phyloP scores from a whole-genome alignment of 148 eudicot genomes.

The Fagopyrum tataricum region DNA sequence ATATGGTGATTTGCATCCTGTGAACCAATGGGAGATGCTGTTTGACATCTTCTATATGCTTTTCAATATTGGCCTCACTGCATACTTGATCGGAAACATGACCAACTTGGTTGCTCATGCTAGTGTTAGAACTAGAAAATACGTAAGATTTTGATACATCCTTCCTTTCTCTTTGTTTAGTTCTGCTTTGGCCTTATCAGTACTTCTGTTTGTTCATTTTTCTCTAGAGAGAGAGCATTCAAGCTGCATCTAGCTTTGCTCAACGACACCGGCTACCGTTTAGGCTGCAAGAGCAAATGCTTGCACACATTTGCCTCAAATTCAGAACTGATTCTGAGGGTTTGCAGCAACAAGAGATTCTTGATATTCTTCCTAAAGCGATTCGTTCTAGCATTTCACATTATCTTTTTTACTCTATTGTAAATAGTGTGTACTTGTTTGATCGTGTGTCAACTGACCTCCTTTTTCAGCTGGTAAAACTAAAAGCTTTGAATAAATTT shows the following conservation, averaged over 20 bases:
- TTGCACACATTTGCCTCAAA: conserved; percentile 71
- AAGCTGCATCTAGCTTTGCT: conserved; percentile 82
- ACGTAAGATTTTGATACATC: conserved; percentile 30
- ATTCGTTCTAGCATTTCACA: conserved; percentile 76
- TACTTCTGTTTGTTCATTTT: no score
- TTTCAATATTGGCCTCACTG: conserved; percentile 77
- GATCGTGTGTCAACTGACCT: conserved; percentile 70
- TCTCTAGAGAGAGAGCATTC: conserved; percentile 68
- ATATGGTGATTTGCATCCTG: conserved; percentile 80
- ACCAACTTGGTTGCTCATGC: conserved; percentile 91
- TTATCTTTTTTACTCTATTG: conserved; percentile 68
- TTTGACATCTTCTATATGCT: conserved; percentile 75
- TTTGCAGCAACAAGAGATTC: conserved; percentile 74
- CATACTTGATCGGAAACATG: conserved; percentile 88
- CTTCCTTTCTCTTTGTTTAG: background rate
- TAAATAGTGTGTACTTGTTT: conserved; percentile 70
- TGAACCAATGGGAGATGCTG: conserved; percentile 63
- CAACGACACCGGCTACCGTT: conserved; percentile 60
- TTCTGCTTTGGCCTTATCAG: background rate
- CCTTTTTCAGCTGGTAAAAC: conserved; percentile 78
- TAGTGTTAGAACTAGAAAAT: conserved; percentile 68
- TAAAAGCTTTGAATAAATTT: background rate
- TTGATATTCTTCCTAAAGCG: conserved; percentile 81
- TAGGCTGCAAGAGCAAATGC: conserved; percentile 83
- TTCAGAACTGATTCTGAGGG: conserved; percentile 76